Evolutionary conservation across 1,139 yeast species (phyloP).

Genomic region (Candida glucosophila): DNA sequence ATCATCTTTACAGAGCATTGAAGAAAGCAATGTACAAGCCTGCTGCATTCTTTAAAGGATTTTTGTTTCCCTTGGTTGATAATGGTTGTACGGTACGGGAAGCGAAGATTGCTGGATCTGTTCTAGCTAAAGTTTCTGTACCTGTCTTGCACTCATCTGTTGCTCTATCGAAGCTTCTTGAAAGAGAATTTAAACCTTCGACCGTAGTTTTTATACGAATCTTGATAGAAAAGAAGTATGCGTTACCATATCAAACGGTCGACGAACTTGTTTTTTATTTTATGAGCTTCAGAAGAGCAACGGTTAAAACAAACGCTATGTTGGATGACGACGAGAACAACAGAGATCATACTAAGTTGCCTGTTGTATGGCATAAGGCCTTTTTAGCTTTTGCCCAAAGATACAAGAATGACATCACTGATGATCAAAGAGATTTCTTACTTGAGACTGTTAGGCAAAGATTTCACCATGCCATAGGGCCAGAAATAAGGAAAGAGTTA

Average conservation of each 20-base stretch:
- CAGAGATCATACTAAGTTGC: slow-evolving; percentile 56
- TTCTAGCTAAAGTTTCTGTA: slow-evolving; percentile 78
- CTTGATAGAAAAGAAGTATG: slow-evolving; percentile 87
- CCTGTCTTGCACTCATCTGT: slow-evolving; percentile 96
- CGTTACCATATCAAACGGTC: slow-evolving; percentile 91
- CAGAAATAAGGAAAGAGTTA: slow-evolving; percentile 90
- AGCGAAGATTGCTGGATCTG: slow-evolving; percentile 92
- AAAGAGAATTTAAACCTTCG: slow-evolving; percentile 81
- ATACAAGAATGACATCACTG: slow-evolving; percentile 93
- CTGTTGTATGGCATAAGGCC: slow-evolving; percentile 97
- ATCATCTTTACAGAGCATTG: slow-evolving; percentile 84
- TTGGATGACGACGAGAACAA: slow-evolving; percentile 21
- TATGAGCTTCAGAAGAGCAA: slow-evolving; percentile 72
- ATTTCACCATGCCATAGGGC: slow-evolving; percentile 81
- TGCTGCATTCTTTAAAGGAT: slow-evolving; percentile 95
- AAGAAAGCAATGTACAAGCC: slow-evolving; percentile 94
- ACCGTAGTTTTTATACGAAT: slow-evolving; percentile 85
- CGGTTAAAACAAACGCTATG: slow-evolving; percentile 20
- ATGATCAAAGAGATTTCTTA: slow-evolving; percentile 91
- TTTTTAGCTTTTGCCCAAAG: slow-evolving; percentile 90
- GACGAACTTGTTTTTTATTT: slow-evolving; percentile 95
- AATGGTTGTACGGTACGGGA: slow-evolving; percentile 82
- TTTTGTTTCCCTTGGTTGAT: slow-evolving; percentile 82
- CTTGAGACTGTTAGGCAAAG: slow-evolving; percentile 87
- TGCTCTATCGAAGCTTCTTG: slow-evolving; percentile 77